Conservation (phyloP, 495 filamentous ascomycete genomes). For the Neurospora sp. region DNA sequence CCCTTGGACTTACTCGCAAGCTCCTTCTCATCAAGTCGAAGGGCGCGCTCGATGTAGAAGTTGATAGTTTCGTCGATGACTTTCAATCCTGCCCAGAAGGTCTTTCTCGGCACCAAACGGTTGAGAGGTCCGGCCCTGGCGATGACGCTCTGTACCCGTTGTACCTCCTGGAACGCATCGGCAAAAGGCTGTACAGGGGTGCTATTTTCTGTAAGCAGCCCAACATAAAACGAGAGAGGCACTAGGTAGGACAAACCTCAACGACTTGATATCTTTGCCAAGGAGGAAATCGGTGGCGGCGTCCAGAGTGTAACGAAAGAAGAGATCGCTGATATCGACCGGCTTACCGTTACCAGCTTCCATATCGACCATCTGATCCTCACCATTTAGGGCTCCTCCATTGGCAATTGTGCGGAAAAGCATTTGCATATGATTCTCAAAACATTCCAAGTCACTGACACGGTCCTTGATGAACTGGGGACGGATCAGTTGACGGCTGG, state of each 20-base stretch:
- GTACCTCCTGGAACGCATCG: constrained; percentile 65
- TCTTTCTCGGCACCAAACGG: constrained; percentile 41
- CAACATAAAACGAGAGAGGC: not conserved
- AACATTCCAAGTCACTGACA: constrained; percentile 68
- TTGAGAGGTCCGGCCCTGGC: constrained; percentile 49
- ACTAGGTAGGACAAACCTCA: constrained; percentile 30
- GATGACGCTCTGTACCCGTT: constrained; percentile 54
- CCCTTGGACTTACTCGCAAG: constrained; percentile 51
- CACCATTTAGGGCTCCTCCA: constrained; percentile 40
- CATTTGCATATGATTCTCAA: constrained; percentile 65
- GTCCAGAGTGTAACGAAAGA: constrained; percentile 78
- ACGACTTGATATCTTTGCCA: constrained; percentile 62
- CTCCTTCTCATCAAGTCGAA: constrained; percentile 52
- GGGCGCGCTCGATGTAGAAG: constrained; percentile 57
- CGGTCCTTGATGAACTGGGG: constrained; percentile 80
- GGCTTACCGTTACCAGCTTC: constrained; percentile 37
- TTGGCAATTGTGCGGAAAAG: constrained; percentile 50
- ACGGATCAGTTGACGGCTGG: constrained; percentile 62
- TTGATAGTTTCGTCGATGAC: constrained; percentile 66
- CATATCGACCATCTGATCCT: constrained; percentile 33
- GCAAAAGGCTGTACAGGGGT: constrained; percentile 47
- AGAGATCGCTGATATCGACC: constrained; percentile 59
- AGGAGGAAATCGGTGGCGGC: constrained; percentile 77
- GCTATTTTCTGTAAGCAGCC: constrained; percentile 9
- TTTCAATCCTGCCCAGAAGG: constrained; percentile 53